phyloP scores from a whole-genome alignment of 2,329 filamentous ascomycete genomes.

The Berkeleyomyces basicola region DNA sequence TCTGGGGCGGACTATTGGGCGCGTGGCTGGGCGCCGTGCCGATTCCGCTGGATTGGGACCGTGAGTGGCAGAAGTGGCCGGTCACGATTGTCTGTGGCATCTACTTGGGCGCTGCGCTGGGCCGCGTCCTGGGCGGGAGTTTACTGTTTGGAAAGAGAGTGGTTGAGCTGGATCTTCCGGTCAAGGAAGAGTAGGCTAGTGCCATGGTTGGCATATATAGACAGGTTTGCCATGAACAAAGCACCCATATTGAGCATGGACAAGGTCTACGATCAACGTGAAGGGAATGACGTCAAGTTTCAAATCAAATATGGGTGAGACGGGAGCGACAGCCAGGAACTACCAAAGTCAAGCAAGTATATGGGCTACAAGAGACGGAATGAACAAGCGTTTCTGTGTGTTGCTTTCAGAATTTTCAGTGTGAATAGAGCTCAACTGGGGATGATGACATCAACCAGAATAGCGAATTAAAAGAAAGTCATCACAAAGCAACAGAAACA shows the following conservation, averaged over 20 bases:
- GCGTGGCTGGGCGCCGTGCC: conserved; percentile 90
- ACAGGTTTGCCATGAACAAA: neutral
- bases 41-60: conserved; percentile 93
- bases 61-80: conserved; percentile 98
- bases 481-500: conserved; percentile 12
- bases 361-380: no score
- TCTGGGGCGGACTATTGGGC: conserved; percentile 61
- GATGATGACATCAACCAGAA: neutral
- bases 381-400: neutral
- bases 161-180: conserved; percentile 13
- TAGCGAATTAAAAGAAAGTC: conserved; percentile 8
- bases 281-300: no score
- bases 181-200: conserved; percentile 19
- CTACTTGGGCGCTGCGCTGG: conserved; percentile 61
- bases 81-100: conserved; percentile 75
- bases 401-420: conserved; percentile 15
- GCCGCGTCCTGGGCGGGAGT: conserved; percentile 44
- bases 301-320: no score
- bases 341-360: no score
- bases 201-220: neutral
- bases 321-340: no score
- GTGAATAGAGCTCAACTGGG: conserved; percentile 13
- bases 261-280: no score
- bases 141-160: conserved; percentile 32
- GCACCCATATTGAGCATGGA: no score